Evolutionary conservation across 2,329 filamentous ascomycete species (phyloP).

Genomic region (Akanthomyces muscarius): DNA sequence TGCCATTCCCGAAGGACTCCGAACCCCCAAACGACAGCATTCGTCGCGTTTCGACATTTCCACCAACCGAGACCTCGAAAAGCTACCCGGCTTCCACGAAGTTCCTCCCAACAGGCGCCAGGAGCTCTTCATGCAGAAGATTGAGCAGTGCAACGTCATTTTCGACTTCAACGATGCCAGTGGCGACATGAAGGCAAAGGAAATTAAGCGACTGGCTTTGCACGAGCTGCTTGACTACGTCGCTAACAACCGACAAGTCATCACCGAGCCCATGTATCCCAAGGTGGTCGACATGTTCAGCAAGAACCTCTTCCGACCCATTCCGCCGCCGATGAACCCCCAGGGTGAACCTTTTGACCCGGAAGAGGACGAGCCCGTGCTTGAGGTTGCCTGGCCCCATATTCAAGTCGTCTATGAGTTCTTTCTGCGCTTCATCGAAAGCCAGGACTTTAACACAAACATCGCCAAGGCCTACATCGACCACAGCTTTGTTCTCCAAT

Average conservation of each 20-base stretch:
- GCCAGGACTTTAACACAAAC: constrained; percentile 99
- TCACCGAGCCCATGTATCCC: constrained; percentile 98
- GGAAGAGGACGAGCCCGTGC: constrained; percentile 94
- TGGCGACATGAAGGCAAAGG: constrained; percentile 98
- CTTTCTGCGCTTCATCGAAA: constrained; percentile 97
- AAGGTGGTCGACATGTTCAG: constrained; percentile 98
- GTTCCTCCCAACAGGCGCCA: constrained; percentile 91
- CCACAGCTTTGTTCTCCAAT: constrained; percentile 91
- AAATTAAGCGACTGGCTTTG: constrained; percentile 94
- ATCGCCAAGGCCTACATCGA: constrained; percentile 99
- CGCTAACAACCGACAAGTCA: constrained; percentile 96
- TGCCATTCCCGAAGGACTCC: constrained; percentile 81
- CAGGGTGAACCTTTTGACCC: constrained; percentile 98
- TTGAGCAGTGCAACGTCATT: constrained; percentile 99
- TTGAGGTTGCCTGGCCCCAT: constrained; percentile 98
- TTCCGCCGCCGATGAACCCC: constrained; percentile 94
- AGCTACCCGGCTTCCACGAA: constrained; percentile 95
- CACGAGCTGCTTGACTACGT: constrained; percentile 98
- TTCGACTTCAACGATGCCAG: constrained; percentile 99
- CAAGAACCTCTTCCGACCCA: constrained; percentile 96
- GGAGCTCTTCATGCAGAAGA: constrained; percentile 99
- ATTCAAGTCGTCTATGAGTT: constrained; percentile 99
- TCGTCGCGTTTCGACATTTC: constrained; percentile 98
- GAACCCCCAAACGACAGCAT: constrained; percentile 94
- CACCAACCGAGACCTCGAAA: constrained; percentile 92